Base-by-base conservation (phyloP, 352 stramenopile genomes). In the Pythium apleroticum region DNA sequence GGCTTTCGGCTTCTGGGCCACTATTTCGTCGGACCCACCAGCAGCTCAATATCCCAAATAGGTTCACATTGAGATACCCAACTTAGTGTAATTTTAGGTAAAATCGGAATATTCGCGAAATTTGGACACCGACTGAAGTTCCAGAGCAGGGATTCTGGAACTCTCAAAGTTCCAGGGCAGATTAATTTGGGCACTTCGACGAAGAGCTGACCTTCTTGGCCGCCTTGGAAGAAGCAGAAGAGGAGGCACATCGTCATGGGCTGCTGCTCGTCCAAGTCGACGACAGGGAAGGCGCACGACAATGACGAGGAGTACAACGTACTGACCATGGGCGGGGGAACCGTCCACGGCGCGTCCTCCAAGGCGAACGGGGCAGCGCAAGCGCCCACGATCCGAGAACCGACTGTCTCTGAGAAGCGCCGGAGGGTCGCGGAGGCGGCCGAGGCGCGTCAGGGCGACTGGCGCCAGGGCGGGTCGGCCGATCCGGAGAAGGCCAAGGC, bases 401-500 rank as follows among this genome's bases (percentile, higher is more conserved):
- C 78, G 20, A 88, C 80, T 1, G 55, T 78, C 9, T 86, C 77
- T 17, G 81, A 92, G 69, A 95, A 95, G 68, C 77, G 86, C 3
- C 73, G 66, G 48, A 63, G 77, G 12, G 81, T 74, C 11, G 86
- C 86, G 0, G 72, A 86, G 25, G 86, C 86, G n/a, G 86, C 84
- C 1, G 86, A 93, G 57, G 54, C 71, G 14, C 81, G 86, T 17
- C 74, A 88, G 63, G 66, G 73, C 20, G 81, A 91, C 72, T 95
- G 86, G 82, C 81, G 82, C n/a, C 86, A 95, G 56, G 86, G 86
- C 20, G 84, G 86, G 22, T 59, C 76, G 19, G 65, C 58, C 12
- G 82, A 92, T 71, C 72, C 80, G 3, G 75, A 86, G 22, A 93
- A 93, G 63, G 82, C 82, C 55, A 80, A 78, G 45, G 77, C 66